phyloP scores from a whole-genome alignment of 1,284 basidiomycete species.

The Phellinidium pouzarii region DNA sequence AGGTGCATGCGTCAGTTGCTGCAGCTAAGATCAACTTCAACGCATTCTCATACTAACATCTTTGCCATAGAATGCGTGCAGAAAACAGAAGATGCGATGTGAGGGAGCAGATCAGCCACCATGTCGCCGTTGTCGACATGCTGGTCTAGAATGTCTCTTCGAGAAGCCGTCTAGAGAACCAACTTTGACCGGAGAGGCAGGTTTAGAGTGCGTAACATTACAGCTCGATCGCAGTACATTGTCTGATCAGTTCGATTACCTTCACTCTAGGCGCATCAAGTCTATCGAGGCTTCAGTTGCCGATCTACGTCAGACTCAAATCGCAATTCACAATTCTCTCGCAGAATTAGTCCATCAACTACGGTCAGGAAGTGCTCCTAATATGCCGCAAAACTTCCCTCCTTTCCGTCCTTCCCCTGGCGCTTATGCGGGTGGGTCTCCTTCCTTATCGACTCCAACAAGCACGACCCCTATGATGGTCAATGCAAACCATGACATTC shows the following conservation, averaged over 20 bases:
- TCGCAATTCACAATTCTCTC: constrained; percentile 68
- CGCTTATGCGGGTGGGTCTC: constrained; percentile 13
- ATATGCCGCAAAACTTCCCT: constrained; percentile 21
- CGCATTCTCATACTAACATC: constrained; percentile 1
- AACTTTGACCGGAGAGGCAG: constrained; percentile 78
- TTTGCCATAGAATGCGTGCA: constrained; percentile 64
- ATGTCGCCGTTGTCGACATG: constrained; percentile 82
- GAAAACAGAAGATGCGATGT: constrained; percentile 84
- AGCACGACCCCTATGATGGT: constrained; percentile 13
- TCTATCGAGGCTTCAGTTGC: constrained; percentile 78
- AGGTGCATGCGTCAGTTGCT: constrained; percentile 70
- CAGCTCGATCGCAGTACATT: constrained; percentile 4
- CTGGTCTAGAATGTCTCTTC: constrained; percentile 81
- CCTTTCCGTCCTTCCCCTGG: constrained; percentile 16
- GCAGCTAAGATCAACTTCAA: constrained; percentile 14
- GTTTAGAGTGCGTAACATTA: constrained; percentile 64
- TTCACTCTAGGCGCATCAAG: constrained; percentile 64
- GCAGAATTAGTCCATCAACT: constrained; percentile 67
- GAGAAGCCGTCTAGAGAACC: constrained; percentile 84
- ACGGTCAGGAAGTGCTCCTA: constrained; percentile 38
- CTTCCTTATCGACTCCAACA: constrained; percentile 16
- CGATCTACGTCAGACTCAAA: constrained; percentile 64
- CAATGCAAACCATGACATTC: constrained; percentile 6
- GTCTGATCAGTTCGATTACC: constrained; percentile 18
- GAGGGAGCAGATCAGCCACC: constrained; percentile 89